phyloP scores from a whole-genome alignment of 345 rosid genomes.

The Euphorbia lathyris region DNA sequence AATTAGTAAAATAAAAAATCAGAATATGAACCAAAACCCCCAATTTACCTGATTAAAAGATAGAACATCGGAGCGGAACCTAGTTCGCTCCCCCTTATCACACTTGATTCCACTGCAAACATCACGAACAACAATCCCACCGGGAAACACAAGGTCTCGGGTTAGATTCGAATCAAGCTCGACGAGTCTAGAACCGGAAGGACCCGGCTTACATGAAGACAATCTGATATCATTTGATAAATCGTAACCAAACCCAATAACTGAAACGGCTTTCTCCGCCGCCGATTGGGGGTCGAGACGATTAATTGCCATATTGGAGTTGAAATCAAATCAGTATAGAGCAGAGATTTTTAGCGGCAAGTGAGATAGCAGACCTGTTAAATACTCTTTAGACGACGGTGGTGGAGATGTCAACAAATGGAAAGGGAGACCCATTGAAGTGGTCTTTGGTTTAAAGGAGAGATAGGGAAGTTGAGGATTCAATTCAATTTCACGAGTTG shows the following conservation, averaged over 20 bases:
- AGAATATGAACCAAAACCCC: neutral
- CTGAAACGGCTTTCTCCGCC: constrained; percentile 83
- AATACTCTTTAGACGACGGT: neutral
- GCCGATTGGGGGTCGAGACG: constrained; percentile 66
- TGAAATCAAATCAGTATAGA: neutral
- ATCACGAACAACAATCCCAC: constrained; percentile 59
- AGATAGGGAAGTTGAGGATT: neutral
- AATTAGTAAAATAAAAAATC: neutral
- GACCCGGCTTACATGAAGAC: constrained; percentile 51
- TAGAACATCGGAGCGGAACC: constrained; percentile 74
- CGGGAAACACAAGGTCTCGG: constrained; percentile 65
- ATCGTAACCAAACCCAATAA: constrained; percentile 81
- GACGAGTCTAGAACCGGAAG: constrained; percentile 52
- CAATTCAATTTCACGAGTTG: neutral
- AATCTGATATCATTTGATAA: constrained; percentile 55
- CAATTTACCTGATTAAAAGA: constrained; percentile 70
- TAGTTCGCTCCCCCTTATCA: constrained; percentile 91
- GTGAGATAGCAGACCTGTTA: neutral
- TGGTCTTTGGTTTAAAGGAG: constrained; percentile 28
- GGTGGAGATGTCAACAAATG: neutral
- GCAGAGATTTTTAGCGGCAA: neutral
- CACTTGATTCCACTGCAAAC: constrained; percentile 73
- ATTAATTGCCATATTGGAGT: constrained; percentile 36
- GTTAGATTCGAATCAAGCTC: constrained; percentile 42
- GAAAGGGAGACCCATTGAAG: constrained; percentile 27